phyloP scores from a whole-genome alignment of 495 filamentous ascomycete species.

The Neurospora hispaniola region DNA sequence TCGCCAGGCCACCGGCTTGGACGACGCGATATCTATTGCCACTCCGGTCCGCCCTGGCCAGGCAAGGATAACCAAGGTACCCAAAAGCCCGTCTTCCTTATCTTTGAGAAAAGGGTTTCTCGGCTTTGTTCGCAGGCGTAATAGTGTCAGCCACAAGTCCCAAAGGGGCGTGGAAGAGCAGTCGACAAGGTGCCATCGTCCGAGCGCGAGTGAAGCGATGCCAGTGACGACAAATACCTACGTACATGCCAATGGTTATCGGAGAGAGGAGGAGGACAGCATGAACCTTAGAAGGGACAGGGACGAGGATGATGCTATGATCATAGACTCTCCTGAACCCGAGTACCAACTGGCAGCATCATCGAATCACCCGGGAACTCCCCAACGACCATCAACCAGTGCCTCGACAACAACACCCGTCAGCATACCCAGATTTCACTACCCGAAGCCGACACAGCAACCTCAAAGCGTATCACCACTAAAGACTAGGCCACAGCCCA shows the following conservation, averaged over 20 bases:
- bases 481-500: slow-evolving; percentile 23
- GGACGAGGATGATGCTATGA: slow-evolving; percentile 9
- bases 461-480: slow-evolving; percentile 9
- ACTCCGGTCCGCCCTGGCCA: not conserved
- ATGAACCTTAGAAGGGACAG: not conserved
- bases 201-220: slow-evolving; percentile 2
- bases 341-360: slow-evolving; percentile 6
- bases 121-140: not conserved
- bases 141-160: not conserved
- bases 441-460: slow-evolving; percentile 9
- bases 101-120: not conserved
- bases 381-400: not conserved
- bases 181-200: not conserved
- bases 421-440: slow-evolving; percentile 10
- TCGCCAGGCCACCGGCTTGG: not conserved
- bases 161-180: not conserved
- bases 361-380: not conserved
- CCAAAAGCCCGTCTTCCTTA: not conserved
- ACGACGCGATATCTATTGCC: not conserved
- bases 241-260: not conserved
- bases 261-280: not conserved
- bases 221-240: not conserved
- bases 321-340: slow-evolving; percentile 6
- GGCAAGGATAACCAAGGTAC: not conserved
- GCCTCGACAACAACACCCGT: slow-evolving; percentile 5